These are phyloP conservation scores for Scopulariopsis brevicaulis DNA, from an alignment of 2,329 filamentous ascomycete genomes.

Conservation along the genomic window DNA sequence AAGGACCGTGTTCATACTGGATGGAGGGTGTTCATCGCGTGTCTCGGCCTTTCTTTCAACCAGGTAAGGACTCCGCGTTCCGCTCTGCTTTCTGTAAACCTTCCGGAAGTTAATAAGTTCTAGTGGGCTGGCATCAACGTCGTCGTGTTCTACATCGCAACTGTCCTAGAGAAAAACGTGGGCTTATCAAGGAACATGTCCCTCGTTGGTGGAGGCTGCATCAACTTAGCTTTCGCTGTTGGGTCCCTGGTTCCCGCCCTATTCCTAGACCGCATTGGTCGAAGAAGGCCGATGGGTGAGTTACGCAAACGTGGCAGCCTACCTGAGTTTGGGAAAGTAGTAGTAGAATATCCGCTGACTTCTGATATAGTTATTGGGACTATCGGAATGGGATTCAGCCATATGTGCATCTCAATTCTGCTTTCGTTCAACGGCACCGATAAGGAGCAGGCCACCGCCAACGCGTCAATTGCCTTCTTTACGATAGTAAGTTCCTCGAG, in stretches of 20 bases:
- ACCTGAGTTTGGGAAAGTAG: not conserved
- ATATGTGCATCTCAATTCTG: conserved; percentile 44
- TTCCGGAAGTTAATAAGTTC: conserved; percentile 25
- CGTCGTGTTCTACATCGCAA: not conserved
- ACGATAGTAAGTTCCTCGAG: conserved; percentile 15
- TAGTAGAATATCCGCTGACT: not conserved
- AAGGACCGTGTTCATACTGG: conserved; percentile 6
- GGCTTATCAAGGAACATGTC: not conserved
- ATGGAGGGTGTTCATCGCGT: conserved; percentile 47
- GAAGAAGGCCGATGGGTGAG: conserved; percentile 48
- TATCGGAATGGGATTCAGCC: conserved; percentile 43
- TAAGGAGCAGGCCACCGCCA: conserved; percentile 41
- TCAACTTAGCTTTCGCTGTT: conserved; percentile 44
- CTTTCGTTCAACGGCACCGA: conserved; percentile 31
- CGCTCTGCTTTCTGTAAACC: conserved; percentile 22
- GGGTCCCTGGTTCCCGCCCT: conserved; percentile 51
- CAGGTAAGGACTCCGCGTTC: conserved; percentile 45
- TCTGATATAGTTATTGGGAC: conserved; percentile 23
- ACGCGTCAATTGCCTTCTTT: conserved; percentile 56
- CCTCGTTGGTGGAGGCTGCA: not conserved
- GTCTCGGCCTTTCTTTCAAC: conserved; percentile 35
- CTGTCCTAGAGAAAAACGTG: not conserved
- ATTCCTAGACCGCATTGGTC: conserved; percentile 31
- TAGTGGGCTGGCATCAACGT: not conserved
- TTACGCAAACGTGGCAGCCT: not conserved